Percentiles rank a stretch among this genome's conserved stretches.
These are phyloP conservation scores for Penicillium vulpinum DNA, from an alignment of 2,329 filamentous ascomycete species.

Conservation along the genomic window DNA sequence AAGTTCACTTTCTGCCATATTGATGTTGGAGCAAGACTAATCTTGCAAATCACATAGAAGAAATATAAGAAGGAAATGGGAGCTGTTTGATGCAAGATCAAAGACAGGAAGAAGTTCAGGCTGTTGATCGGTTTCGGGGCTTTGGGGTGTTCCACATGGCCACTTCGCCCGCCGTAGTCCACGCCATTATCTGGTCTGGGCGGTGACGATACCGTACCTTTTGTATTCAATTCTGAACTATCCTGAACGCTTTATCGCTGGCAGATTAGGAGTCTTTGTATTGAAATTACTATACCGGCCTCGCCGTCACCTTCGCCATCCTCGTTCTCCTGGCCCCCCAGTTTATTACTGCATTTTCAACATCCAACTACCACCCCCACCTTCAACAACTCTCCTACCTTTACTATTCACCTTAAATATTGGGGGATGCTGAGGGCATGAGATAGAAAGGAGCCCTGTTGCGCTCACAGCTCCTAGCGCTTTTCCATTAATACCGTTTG, in stretches of 20 bases:
- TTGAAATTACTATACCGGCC: constrained; percentile 23
- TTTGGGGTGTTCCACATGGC: constrained; percentile 22
- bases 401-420: constrained; percentile 4
- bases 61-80: not conserved
- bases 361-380: constrained; percentile 18
- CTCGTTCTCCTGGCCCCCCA: constrained; percentile 24
- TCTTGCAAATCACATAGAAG: not conserved
- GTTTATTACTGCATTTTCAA: constrained; percentile 28
- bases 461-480: constrained; percentile 45
- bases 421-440: constrained; percentile 44
- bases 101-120: constrained; percentile 5
- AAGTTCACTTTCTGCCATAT: constrained; percentile 51
- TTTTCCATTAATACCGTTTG: constrained; percentile 28
- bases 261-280: constrained; percentile 7
- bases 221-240: not conserved
- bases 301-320: constrained; percentile 22
- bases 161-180: constrained; percentile 27
- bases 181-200: constrained; percentile 11
- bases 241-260: not conserved
- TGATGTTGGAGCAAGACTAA: constrained; percentile 18
- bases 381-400: constrained; percentile 10
- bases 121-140: constrained; percentile 10
- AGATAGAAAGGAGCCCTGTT: constrained; percentile 40
- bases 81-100: constrained; percentile 8
- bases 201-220: constrained; percentile 22